Base-by-base conservation (phyloP, 2,329 filamentous ascomycete species). In the Alternaria alternata region DNA sequence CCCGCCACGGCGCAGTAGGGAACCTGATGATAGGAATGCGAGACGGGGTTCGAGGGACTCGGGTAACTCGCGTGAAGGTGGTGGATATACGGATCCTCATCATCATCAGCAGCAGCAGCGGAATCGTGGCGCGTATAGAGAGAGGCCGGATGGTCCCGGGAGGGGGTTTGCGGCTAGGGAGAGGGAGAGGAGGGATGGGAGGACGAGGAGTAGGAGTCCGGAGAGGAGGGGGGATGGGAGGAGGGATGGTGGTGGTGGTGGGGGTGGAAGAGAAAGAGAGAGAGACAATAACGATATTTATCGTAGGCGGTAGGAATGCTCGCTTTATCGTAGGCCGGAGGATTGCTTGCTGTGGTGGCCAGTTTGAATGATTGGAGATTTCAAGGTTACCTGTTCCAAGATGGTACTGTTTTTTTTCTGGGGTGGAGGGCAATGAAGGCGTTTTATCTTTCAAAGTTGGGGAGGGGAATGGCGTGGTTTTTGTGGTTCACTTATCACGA, bases 141-240 rank as follows among this genome's bases (percentile, higher is more conserved):
- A 30, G 3, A 4, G 28, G 11, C 28, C 0, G 28, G 28, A 30
- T 30, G 28, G 28, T 30, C 22, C 22, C 0, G 28, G 28, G 28
- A 30, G 28, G 28, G 28, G 28, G 28, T 30, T 30, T 12, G 28
- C 28, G 28, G 28, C 28, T 0, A 30, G 28, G 9, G 28, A 30
- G 28, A 30, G 28, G 8, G 28, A 72, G 2, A 61, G 76, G 14
- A 64, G 76, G 51, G 72, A 77, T 16, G 72, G 69, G 0, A 62
- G 75, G 30, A 79, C 74, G 7, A 69, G 77, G 3, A 75, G 71
- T 5, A 64, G 76, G 30, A 79, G 77, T 62, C 77, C 77, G 0
- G 75, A 76, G n/a, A 66, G 77, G 30, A 52, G 73, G 34, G n/a
- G 34, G 16, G 34, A 38, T n/a, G 34, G 34, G 6, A 16, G 34